A percentile compares a stretch with the other conserved stretches of the same genome.
Evolutionary conservation across 176 grass and related monocot genomes (phyloP).

Genomic region (Zoysia japonica): DNA sequence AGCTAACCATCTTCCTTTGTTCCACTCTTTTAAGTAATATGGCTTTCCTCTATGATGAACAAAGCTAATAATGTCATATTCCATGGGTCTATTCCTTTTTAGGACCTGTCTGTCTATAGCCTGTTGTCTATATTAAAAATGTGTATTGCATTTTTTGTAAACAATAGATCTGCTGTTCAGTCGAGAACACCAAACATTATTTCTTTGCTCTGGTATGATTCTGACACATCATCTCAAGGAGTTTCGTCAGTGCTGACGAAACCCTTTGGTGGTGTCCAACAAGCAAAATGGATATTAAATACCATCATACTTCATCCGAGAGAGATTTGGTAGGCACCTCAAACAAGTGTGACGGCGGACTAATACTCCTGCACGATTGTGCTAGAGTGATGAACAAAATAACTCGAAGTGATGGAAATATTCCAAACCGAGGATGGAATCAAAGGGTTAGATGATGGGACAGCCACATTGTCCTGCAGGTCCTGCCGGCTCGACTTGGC

Average conservation of each 20-base stretch:
- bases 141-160: background rate
- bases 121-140: background rate
- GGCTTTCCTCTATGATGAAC: background rate
- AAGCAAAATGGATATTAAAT: background rate
- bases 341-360: background rate
- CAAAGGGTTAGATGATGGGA: conserved; percentile 34
- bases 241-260: background rate
- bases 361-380: too few species aligned
- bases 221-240: background rate
- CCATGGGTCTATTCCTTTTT: background rate
- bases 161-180: background rate
- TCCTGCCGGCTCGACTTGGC: background rate
- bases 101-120: background rate
- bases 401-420: background rate
- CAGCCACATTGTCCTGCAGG: conserved; percentile 29
- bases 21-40: background rate
- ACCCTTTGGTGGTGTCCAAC: background rate
- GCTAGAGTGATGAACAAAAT: conserved; percentile 2
- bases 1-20: background rate
- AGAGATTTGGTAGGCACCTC: background rate
- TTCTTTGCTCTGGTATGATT: background rate
- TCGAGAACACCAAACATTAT: background rate
- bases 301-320: background rate
- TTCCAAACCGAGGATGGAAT: background rate
- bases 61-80: background rate